These are phyloP conservation scores for Trichoderma atrobrunneum DNA, from an alignment of 2,329 filamentous ascomycete genomes.

Conservation along the genomic window DNA sequence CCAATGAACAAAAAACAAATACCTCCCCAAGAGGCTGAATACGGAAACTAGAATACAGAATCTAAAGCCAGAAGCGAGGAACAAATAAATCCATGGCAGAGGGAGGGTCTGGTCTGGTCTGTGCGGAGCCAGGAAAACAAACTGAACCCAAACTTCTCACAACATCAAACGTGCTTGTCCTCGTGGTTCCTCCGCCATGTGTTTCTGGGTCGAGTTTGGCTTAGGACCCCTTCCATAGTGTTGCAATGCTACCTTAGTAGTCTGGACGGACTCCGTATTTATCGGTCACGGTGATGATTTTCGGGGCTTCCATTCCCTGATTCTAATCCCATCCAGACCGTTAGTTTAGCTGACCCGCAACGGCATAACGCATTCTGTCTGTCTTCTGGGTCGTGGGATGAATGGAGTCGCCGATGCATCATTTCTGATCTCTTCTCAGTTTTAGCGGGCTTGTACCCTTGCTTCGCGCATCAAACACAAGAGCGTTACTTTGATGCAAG, in stretches of 20 bases:
- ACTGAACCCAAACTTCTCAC: not conserved
- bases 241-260: conserved; percentile 3
- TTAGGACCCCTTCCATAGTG: not conserved
- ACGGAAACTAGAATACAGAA: not conserved
- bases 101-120: not conserved
- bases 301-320: not conserved
- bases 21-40: not conserved
- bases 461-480: not conserved
- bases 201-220: not conserved
- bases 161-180: conserved; percentile 6
- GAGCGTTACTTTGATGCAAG: not conserved
- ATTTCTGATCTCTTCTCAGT: not conserved
- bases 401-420: not conserved
- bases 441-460: not conserved
- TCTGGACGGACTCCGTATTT: not conserved
- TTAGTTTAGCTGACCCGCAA: conserved; percentile 2
- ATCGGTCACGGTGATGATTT: conserved; percentile 7
- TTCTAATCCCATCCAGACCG: not conserved
- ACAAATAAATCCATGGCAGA: not conserved
- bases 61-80: not conserved
- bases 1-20: not conserved
- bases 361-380: not conserved
- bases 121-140: not conserved
- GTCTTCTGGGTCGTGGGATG: not conserved
- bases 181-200: not conserved